A percentile compares a stretch with the other conserved stretches of the same genome.
Conservation (phyloP, 306 rosid species). For the Corylus avellana region DNA sequence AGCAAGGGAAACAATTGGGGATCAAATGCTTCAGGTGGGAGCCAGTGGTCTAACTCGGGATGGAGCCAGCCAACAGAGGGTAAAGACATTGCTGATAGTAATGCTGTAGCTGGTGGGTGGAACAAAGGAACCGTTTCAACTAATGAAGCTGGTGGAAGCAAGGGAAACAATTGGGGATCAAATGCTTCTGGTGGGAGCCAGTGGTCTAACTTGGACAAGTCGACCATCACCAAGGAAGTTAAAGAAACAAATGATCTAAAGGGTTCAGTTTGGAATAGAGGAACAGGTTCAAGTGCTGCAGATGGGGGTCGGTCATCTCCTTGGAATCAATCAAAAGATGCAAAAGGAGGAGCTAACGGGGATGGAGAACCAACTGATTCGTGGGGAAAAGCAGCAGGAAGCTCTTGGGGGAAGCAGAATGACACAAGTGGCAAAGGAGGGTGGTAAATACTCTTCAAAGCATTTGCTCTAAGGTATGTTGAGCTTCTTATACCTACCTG, state of each 20-base stretch:
- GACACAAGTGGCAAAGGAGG: conserved; percentile 47
- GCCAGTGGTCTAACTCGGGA: conserved; percentile 10
- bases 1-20: conserved; percentile 28
- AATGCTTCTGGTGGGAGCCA: conserved; percentile 30
- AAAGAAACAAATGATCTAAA: conserved; percentile 16
- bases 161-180: conserved; percentile 31
- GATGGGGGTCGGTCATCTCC: conserved; percentile 40
- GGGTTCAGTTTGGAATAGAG: conserved; percentile 7
- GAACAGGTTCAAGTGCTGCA: conserved; percentile 24
- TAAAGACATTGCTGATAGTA: conserved; percentile 10
- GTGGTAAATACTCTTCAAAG: conserved; percentile 41
- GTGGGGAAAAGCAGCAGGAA: conserved; percentile 34
- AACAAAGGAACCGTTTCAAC: conserved; percentile 12
- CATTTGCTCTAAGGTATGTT: background rate
- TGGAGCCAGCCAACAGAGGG: conserved; percentile 33
- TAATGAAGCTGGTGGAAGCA: conserved; percentile 9
- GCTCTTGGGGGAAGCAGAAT: conserved; percentile 49
- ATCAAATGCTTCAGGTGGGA: conserved; percentile 29
- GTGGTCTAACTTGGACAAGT: conserved; percentile 11
- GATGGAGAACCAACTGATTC: conserved; percentile 19
- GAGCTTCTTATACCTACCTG: background rate
- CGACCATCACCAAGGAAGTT: conserved; percentile 2
- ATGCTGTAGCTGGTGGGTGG: conserved; percentile 25
- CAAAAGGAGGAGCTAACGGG: conserved; percentile 21
- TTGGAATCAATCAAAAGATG: conserved; percentile 40